phyloP scores from a whole-genome alignment of 2,329 filamentous ascomycete species.

The Fusarium sublunatum region DNA sequence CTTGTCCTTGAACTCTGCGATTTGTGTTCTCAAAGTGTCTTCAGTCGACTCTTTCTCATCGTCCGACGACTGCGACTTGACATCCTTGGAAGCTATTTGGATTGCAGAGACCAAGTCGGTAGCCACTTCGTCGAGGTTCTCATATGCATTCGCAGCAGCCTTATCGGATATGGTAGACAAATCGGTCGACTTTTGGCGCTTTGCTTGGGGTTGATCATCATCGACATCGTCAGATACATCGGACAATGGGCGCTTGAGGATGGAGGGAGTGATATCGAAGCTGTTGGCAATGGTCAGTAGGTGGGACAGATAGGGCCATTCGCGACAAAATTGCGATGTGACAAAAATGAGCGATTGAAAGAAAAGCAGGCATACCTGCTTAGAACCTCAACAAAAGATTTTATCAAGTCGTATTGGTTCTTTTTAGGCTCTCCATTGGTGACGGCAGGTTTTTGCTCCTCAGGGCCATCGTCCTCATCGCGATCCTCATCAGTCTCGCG shows the following conservation, averaged over 20 bases:
- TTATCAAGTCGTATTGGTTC: conserved; percentile 53
- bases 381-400: conserved; percentile 53
- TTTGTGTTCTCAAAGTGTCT: conserved; percentile 56
- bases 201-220: conserved; percentile 65
- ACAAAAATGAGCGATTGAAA: conserved; percentile 9
- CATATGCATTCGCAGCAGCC: conserved; percentile 63
- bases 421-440: conserved; percentile 43
- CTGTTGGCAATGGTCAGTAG: conserved; percentile 56
- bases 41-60: conserved; percentile 45
- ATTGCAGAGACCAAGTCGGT: conserved; percentile 64
- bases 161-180: conserved; percentile 65
- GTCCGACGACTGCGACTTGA: conserved; percentile 53
- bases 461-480: conserved; percentile 47
- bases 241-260: conserved; percentile 66
- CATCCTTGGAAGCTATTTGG: conserved; percentile 60
- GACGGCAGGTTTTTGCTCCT: conserved; percentile 43
- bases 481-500: conserved; percentile 62
- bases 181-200: conserved; percentile 69
- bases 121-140: conserved; percentile 73
- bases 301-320: conserved; percentile 13
- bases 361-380: conserved; percentile 50
- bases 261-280: conserved; percentile 64
- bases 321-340: conserved; percentile 26
- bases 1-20: conserved; percentile 69
- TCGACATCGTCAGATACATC: conserved; percentile 55